Evolutionary conservation across 257 asterid genomes (phyloP).

Genomic region (Misopates orontium): DNA sequence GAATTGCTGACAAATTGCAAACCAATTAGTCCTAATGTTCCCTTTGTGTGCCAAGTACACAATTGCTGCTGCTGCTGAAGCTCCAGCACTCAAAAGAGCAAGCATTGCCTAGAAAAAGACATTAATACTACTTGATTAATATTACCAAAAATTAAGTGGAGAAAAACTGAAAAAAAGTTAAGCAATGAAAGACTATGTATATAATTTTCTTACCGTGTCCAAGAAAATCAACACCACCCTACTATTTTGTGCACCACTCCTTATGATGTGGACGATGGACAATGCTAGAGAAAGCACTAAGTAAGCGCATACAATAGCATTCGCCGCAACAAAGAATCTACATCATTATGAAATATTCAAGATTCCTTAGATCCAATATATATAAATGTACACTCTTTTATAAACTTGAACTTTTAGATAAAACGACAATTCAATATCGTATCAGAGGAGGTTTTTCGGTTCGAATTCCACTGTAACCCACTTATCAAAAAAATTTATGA

Average conservation of each 20-base stretch:
- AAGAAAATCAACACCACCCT: slow-evolving; percentile 49
- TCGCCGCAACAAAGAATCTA: slow-evolving; percentile 80
- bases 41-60: slow-evolving; percentile 87
- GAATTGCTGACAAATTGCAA: slow-evolving; percentile 72
- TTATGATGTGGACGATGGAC: slow-evolving; percentile 57
- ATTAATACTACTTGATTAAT: neutral
- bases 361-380: too few relatives aligned
- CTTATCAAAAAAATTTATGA: too few relatives aligned
- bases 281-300: slow-evolving; percentile 63
- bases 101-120: slow-evolving; percentile 53
- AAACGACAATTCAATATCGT: too few relatives aligned
- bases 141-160: too few relatives aligned
- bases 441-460: too few relatives aligned
- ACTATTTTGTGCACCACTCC: slow-evolving; percentile 34
- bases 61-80: slow-evolving; percentile 80
- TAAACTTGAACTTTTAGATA: too few relatives aligned
- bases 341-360: neutral
- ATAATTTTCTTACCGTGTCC: slow-evolving; percentile 45
- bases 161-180: too few relatives aligned
- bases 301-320: slow-evolving; percentile 65
- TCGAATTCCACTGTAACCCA: too few relatives aligned
- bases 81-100: slow-evolving; percentile 58
- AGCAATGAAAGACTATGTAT: neutral
- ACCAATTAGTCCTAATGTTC: slow-evolving; percentile 63
- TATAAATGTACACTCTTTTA: too few relatives aligned